Evolutionary conservation across 2,329 filamentous ascomycete genomes (phyloP).

Genomic region (Exophiala lecanii-corni): DNA sequence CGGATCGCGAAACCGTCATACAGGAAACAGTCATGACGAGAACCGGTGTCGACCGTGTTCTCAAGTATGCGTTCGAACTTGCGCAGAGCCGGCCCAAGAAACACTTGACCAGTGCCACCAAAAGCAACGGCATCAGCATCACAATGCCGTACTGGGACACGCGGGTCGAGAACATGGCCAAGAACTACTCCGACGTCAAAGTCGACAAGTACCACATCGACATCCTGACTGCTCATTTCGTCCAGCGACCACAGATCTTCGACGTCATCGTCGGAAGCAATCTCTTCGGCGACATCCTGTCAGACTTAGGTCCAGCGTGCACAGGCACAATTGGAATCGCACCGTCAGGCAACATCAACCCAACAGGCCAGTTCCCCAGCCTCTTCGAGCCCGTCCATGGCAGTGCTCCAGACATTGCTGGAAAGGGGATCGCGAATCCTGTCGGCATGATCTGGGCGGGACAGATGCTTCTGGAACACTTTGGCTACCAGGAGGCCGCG

Average conservation of each 20-base stretch:
- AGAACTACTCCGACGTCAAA: constrained; percentile 90
- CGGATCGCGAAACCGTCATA: constrained; percentile 74
- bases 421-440: constrained; percentile 93
- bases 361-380: constrained; percentile 83
- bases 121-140: constrained; percentile 97
- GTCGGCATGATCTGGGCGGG: constrained; percentile 91
- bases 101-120: constrained; percentile 99
- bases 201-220: constrained; percentile 97
- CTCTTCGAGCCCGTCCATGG: constrained; percentile 99
- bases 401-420: constrained; percentile 92
- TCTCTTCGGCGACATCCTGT: constrained; percentile 98
- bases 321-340: constrained; percentile 97
- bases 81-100: constrained; percentile 86
- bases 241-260: constrained; percentile 90
- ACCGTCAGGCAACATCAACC: constrained; percentile 84
- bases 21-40: constrained; percentile 93
- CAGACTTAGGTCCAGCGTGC: constrained; percentile 97
- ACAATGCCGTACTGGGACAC: constrained; percentile 56
- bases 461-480: constrained; percentile 99
- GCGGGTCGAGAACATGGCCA: constrained; percentile 64
- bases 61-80: constrained; percentile 97
- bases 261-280: constrained; percentile 97
- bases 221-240: constrained; percentile 98
- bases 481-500: constrained; percentile 82
- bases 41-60: constrained; percentile 88